Evolutionary conservation across 2,329 filamentous ascomycete species (phyloP), one percentile per base, ranked within the genome.

Genomic region (Metarhizium humberi): DNA sequence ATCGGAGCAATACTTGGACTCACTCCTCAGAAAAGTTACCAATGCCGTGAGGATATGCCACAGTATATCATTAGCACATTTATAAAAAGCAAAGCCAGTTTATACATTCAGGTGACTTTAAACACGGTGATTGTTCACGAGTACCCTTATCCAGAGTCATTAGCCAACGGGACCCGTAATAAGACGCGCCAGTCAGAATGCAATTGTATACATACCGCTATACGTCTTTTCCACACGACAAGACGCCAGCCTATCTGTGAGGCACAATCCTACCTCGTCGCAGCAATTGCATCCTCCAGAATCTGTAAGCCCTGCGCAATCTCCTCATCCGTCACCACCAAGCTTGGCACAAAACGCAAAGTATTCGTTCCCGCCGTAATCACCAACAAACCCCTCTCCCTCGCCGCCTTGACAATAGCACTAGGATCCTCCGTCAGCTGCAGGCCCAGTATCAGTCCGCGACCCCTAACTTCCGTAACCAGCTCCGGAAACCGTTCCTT

Each of bases 311-410:
- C 91, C 60, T 87, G 78, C 61, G 85, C 77, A 61, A 97, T 94
- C 78, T 96, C 88, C 30, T 80, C 81, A 62, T 90, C 84, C 1
- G 82, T 87, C 56, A 99, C 88, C 6, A 85, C 84, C 66, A 99
- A 74, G 58, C 90, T 88, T 36, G 94, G 94, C 55, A 97, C 91
- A 64, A 99, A 96, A 50, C 94, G 80, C 62, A 99, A 73, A 8
- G 92, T 96, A 67, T 97, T 96, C 34, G 85, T 91, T 1, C 94
- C 94, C 32, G 90, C 92, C 1, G 91, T 96, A 66, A 99, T 96
- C 57, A 99, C 78, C 57, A 99, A 71, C 65, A 99, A 70, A 0
- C 94, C 94, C 57, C 90, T 80, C 75, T 97, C 90, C 58, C 94
- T 79, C 18, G 92, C 91, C 11, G 91, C 92, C 60, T 86, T 90